Evolutionary conservation across 306 rosid species (phyloP).

Genomic region (Arachis stenosperma): DNA sequence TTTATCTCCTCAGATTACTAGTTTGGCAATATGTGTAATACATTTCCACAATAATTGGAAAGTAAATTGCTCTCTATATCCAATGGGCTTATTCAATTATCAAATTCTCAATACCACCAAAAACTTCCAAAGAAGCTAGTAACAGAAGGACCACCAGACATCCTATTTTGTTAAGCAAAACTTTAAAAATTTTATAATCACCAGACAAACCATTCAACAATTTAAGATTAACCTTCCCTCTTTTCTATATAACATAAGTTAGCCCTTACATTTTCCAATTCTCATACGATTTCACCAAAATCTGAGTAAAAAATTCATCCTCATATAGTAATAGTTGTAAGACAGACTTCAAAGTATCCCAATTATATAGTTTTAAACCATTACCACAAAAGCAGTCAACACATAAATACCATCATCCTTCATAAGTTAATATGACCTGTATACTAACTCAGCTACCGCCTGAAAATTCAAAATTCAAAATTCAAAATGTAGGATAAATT

Average conservation of each 20-base stretch:
- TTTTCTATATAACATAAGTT: not conserved
- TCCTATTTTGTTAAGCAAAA: not conserved
- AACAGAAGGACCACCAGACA: not conserved
- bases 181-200: not conserved
- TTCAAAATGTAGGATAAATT: not conserved
- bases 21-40: not conserved
- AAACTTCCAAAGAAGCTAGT: not conserved
- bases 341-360: not conserved
- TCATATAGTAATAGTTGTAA: not conserved
- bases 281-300: not conserved
- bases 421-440: not conserved
- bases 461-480: too few relatives aligned
- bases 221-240: not conserved
- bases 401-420: too few relatives aligned
- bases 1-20: not conserved
- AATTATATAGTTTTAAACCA: not conserved
- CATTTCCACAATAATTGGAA: slow-evolving; percentile 4
- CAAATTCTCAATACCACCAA: slow-evolving; percentile 6
- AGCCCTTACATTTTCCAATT: not conserved
- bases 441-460: not conserved
- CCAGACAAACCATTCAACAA: not conserved
- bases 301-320: not conserved
- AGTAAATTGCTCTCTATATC: not conserved
- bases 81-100: not conserved
- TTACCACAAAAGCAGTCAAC: too few relatives aligned